phyloP scores from a whole-genome alignment of 805 yeast species.

The Yarrowia bubula region DNA sequence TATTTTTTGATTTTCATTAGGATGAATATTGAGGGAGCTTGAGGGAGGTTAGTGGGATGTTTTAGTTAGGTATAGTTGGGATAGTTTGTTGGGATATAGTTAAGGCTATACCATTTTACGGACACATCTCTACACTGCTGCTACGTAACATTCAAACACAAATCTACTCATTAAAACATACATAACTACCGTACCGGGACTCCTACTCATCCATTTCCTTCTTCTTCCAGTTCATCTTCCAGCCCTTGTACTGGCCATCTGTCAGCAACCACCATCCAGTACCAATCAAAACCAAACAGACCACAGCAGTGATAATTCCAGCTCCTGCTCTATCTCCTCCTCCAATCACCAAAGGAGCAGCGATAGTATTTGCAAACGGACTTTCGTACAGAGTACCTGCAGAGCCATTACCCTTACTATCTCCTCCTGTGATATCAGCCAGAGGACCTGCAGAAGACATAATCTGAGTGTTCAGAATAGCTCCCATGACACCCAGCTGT shows the following conservation, averaged over 20 bases:
- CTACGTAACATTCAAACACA: no score
- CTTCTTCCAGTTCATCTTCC: background rate
- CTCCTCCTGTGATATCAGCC: conserved; percentile 63
- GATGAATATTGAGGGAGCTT: no score
- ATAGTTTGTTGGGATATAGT: no score
- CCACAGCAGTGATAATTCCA: conserved; percentile 33
- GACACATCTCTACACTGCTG: no score
- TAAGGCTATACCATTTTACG: no score
- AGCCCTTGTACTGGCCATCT: background rate
- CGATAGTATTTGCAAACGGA: background rate
- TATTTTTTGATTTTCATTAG: background rate
- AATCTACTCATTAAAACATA: background rate
- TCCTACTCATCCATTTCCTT: background rate
- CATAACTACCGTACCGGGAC: background rate
- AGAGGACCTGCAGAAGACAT: conserved; percentile 51
- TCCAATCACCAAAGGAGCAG: conserved; percentile 27
- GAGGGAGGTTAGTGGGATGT: no score
- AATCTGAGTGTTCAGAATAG: conserved; percentile 48
- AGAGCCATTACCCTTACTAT: conserved; percentile 61
- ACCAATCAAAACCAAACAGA: conserved; percentile 28
- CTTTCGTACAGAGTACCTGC: conserved; percentile 49
- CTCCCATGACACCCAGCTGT: conserved; percentile 74
- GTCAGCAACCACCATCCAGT: conserved; percentile 31
- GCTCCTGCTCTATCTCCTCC: conserved; percentile 34
- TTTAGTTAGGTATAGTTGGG: no score